phyloP scores from a whole-genome alignment of 2,329 filamentous ascomycete species.

The Aspergillus versicolor region DNA sequence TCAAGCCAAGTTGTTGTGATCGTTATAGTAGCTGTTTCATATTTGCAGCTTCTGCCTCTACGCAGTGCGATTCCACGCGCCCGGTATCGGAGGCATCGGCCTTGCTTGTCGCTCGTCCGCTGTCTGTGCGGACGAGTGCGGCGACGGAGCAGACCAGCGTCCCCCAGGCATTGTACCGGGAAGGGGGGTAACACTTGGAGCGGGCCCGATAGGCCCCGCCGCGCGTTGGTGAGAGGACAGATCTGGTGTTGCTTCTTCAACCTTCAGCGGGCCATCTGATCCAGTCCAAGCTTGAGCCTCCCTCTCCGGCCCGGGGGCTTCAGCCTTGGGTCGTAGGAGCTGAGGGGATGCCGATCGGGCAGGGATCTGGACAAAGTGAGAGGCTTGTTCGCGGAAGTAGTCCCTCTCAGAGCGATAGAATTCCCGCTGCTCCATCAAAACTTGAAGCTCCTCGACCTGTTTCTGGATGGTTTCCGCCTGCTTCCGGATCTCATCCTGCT shows the following conservation, averaged over 20 bases:
- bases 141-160: slow-evolving; percentile 15
- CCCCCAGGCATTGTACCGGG: slow-evolving; percentile 6
- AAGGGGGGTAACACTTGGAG: not conserved
- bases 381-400: slow-evolving; percentile 37
- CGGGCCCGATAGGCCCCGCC: slow-evolving; percentile 2
- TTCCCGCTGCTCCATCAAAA: slow-evolving; percentile 35
- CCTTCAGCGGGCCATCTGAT: slow-evolving; percentile 9
- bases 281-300: slow-evolving; percentile 15
- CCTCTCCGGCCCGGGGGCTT: slow-evolving; percentile 10
- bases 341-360: slow-evolving; percentile 34
- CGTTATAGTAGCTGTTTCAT: not conserved
- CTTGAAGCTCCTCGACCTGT: slow-evolving; percentile 36
- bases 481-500: slow-evolving; percentile 39
- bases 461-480: slow-evolving; percentile 29
- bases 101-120: slow-evolving; percentile 16
- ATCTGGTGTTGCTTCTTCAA: slow-evolving; percentile 6
- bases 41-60: not conserved
- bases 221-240: not conserved
- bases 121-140: slow-evolving; percentile 10
- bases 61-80: slow-evolving; percentile 18
- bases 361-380: slow-evolving; percentile 29
- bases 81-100: slow-evolving; percentile 16
- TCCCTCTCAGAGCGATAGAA: slow-evolving; percentile 42
- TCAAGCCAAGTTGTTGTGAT: not conserved
- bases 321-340: slow-evolving; percentile 11